A percentile compares a stretch with the other conserved stretches of the same genome.
phyloP scores from a whole-genome alignment of 2,329 filamentous ascomycete species.

The Aureobasidium sp. region DNA sequence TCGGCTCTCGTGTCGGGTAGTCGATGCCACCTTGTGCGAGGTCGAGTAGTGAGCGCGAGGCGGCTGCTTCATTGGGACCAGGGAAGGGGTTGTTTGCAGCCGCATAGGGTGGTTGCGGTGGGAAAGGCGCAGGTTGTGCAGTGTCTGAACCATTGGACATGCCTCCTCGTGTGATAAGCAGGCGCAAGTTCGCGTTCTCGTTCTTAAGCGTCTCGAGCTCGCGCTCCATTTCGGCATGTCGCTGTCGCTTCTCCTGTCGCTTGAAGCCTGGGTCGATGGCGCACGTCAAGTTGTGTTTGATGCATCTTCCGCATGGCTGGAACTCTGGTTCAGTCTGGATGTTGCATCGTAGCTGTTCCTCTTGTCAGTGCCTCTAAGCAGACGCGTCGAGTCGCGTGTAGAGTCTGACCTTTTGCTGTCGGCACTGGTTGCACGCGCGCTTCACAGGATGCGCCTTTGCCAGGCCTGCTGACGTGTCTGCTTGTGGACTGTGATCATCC shows the following conservation, averaged over 20 bases:
- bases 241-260: conserved; percentile 71
- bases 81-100: conserved; percentile 23
- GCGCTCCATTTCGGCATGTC: conserved; percentile 80
- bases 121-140: background rate
- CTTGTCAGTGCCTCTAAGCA: conserved; percentile 17
- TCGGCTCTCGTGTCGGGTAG: conserved; percentile 48
- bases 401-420: conserved; percentile 67
- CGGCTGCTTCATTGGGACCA: conserved; percentile 32
- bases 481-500: conserved; percentile 13
- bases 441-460: conserved; percentile 53
- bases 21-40: conserved; percentile 35
- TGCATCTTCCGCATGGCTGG: conserved; percentile 67
- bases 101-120: background rate
- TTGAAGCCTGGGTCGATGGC: conserved; percentile 87
- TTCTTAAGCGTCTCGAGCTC: conserved; percentile 58
- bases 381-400: background rate
- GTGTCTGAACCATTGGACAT: background rate
- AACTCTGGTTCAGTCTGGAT: conserved; percentile 70
- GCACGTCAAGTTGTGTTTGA: conserved; percentile 72
- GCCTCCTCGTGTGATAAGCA: conserved; percentile 12
- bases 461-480: background rate
- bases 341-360: conserved; percentile 66
- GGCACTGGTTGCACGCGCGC: conserved; percentile 76
- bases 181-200: conserved; percentile 16
- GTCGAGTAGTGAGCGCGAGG: conserved; percentile 31